A percentile compares a stretch with the other conserved stretches of the same genome.
Conservation (phyloP, 768 basidiomycete genomes). For the Kwoniella shandongensis region DNA sequence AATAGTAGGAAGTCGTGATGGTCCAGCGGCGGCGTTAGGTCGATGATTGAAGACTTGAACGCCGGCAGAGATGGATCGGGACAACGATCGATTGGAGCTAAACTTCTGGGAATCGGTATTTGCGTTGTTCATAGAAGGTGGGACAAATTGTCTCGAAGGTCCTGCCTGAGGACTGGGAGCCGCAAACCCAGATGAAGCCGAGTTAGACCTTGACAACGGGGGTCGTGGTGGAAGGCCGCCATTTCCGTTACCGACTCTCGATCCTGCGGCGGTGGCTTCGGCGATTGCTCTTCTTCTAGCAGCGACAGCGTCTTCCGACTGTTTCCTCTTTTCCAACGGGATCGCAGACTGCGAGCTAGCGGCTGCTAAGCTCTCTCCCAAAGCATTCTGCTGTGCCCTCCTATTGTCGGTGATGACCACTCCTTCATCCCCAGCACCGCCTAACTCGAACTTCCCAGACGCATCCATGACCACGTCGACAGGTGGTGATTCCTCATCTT, state of each 20-base stretch:
- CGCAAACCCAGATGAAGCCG: conserved; percentile 3
- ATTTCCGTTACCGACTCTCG: not conserved
- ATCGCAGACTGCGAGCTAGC: not conserved
- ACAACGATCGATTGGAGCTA: conserved; percentile 20
- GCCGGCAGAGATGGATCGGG: conserved; percentile 36
- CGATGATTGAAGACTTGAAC: conserved; percentile 18
- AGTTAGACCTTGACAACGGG: conserved; percentile 20
- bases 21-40: conserved; percentile 9
- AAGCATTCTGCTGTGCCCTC: conserved; percentile 10
- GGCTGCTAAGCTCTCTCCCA: conserved; percentile 16
- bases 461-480: conserved; percentile 21
- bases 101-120: not conserved
- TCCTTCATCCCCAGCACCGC: conserved; percentile 7
- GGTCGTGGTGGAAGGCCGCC: conserved; percentile 2
- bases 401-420: conserved; percentile 15
- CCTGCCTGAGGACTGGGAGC: not conserved
- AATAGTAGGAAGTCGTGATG: conserved; percentile 29
- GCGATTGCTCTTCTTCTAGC: conserved; percentile 26
- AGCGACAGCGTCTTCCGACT: conserved; percentile 18
- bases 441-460: conserved; percentile 14
- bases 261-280: not conserved
- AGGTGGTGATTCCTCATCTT: conserved; percentile 18
- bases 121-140: not conserved
- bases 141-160: not conserved
- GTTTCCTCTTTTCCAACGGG: not conserved